Base-by-base conservation (phyloP, 140 eudicot genomes). In the Stevia rebaudiana region DNA sequence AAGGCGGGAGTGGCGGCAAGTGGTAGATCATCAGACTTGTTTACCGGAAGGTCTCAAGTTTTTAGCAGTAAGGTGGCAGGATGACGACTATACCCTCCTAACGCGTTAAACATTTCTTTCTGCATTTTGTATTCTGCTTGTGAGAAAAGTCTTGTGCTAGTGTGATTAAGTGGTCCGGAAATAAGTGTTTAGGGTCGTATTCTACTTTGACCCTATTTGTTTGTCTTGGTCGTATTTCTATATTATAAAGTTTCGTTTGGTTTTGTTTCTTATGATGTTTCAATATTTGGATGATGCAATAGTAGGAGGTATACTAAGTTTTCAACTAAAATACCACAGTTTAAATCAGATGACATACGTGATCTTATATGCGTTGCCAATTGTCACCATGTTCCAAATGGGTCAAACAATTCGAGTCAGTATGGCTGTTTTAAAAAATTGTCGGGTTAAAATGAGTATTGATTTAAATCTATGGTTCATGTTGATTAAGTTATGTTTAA, bases 1-100 rank as follows among this genome's bases (percentile, higher is more conserved):
- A 83, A 79, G 67, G 86, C 95, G 0, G 96, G 95, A 52, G 89
- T 90, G 61, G 78, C 84, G 77, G 43, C 46, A 16, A 79, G 74
- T 69, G 74, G 74, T 50, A 72, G 70, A 40, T 58, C 86, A 19
- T 58, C 86, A 3, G 83, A 78, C 75, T 74, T 74, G 36, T 79
- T 75, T 74, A 42, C 68, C 10, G 84, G 91, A 69, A 71, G 83
- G 53, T 81, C 85, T 35, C 83, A 79, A 68, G 83, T 78, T 28
- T 74, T 65, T 58, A 65, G 61, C 71, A 67, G 84, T 54, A 82
- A 85, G 70, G 94, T 79, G 62, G 86, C 94, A 8, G 94, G 94
- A 61, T 85, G 69, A 82, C 49, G 5, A 57, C 62, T 21, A 19
- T 11, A 44, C 22, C 42, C 58, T 39, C 36, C 48, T 65, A 33